Percentiles rank a stretch among this genome's conserved stretches.
Evolutionary conservation across 352 stramenopile genomes (phyloP).

Genomic region (Globisporangium polare): DNA sequence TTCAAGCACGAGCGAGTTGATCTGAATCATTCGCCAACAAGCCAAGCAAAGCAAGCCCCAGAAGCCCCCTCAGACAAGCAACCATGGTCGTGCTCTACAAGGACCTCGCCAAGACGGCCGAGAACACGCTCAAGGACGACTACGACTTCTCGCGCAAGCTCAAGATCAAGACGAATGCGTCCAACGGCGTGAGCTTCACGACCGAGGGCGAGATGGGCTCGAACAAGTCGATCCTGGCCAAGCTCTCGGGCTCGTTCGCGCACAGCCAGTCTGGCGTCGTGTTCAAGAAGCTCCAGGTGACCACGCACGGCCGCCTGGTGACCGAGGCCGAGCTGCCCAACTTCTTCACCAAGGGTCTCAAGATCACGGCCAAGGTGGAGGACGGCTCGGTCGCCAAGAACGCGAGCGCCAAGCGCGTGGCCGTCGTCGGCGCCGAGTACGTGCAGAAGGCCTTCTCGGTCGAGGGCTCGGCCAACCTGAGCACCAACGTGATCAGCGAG

Average conservation of each 20-base stretch:
- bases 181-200: constrained; percentile 83
- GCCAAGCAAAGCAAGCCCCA: constrained; percentile 3
- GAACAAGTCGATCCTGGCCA: constrained; percentile 87
- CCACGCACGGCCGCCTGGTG: constrained; percentile 70
- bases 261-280: constrained; percentile 55
- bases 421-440: constrained; percentile 77
- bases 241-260: constrained; percentile 73
- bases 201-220: constrained; percentile 81
- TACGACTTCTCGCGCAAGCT: constrained; percentile 90
- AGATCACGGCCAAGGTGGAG: constrained; percentile 83
- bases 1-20: neutral
- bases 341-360: constrained; percentile 72
- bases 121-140: constrained; percentile 85
- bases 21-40: constrained; percentile 54
- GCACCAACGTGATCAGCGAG: constrained; percentile 51
- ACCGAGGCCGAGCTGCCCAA: constrained; percentile 80
- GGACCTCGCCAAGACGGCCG: constrained; percentile 82
- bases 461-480: constrained; percentile 54
- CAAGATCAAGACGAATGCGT: constrained; percentile 88
- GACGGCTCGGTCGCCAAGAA: constrained; percentile 80
- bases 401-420: constrained; percentile 65
- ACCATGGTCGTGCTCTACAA: constrained; percentile 82
- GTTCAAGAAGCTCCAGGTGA: constrained; percentile 88
- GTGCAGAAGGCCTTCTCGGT: constrained; percentile 57
- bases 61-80: neutral